Base-by-base conservation (phyloP, 73 alveolate genomes). In the Effrenium voratum region DNA sequence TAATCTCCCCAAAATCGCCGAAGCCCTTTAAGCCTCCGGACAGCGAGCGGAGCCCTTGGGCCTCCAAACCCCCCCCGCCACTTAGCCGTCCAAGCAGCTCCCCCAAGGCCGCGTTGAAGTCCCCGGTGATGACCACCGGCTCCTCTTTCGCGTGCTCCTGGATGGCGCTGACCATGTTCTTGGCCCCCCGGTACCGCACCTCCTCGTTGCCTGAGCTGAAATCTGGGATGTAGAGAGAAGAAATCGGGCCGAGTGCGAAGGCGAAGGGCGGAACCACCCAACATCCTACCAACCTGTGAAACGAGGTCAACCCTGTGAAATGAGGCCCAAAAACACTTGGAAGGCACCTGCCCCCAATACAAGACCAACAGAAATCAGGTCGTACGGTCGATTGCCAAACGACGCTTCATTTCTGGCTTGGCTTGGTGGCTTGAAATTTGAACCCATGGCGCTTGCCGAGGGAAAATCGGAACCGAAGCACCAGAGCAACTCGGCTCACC, bases 121-220 rank as follows among this genome's bases (percentile, higher is more conserved):
- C 97, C 41, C 97, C 97, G 0, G 97, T 90, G 87, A 90, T 90
- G 57, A 90, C 97, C 59, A 90, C 97, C 2, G 97, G 97, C 45
- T 43, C 52, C 41, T 90, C 88, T 10, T 36, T 41, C 30, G 97
- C 97, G 26, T 68, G 30, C 38, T 88, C 95, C 30, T 45, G 95
- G 50, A 88, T 88, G 3, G 83, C 88, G 28, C 34, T 38, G 44
- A 90, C 43, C 97, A 90, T 90, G 87, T 90, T 68, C 44, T 70
- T 3, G 32, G 97, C 97, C 32, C 97, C 97, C 8, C 97, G 88
- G 32, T 90, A 90, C 22, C 97, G 49, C 50, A 90, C 97, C 1
- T 90, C 88, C 36, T 90, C 97, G 55, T 90, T 68, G 97, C 90
- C 90, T 79, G 5, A 46, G 90, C 43, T 12, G 82, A 72, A n/a